Conservation (phyloP, 176 grass and related monocot genomes). For the Tuctoria greenei region DNA sequence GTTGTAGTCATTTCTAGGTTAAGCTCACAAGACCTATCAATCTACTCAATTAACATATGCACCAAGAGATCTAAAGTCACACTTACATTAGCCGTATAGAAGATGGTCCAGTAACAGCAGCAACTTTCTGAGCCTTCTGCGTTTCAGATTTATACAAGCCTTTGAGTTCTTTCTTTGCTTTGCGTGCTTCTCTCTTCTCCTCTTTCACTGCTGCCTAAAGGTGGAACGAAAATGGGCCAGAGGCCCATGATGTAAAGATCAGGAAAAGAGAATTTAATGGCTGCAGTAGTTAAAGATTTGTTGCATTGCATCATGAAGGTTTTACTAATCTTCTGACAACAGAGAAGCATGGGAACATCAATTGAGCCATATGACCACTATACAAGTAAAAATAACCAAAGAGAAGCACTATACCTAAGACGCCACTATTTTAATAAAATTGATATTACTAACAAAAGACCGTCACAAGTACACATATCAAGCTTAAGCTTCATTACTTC, state of each 20-base stretch:
- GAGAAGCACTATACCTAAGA: slow-evolving; percentile 5
- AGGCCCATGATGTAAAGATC: slow-evolving; percentile 15
- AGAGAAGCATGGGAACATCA: neutral
- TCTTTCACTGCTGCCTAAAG: slow-evolving; percentile 72
- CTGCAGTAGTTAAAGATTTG: neutral
- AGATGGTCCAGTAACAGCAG: slow-evolving; percentile 84
- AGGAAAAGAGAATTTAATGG: slow-evolving; percentile 4
- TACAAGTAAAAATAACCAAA: neutral
- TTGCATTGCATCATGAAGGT: neutral
- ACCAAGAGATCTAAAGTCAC: neutral
- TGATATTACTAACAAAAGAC: neutral
- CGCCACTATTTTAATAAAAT: neutral
- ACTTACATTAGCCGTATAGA: slow-evolving; percentile 78
- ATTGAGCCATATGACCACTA: slow-evolving; percentile 1
- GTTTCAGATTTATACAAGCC: slow-evolving; percentile 81
- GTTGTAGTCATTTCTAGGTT: neutral
- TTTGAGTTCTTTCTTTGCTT: slow-evolving; percentile 90
- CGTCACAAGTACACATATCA: neutral
- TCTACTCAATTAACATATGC: neutral
- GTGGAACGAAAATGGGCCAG: neutral
- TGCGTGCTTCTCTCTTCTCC: slow-evolving; percentile 78
- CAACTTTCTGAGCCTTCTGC: slow-evolving; percentile 82
- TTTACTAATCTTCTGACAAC: slow-evolving; percentile 12
- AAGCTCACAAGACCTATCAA: neutral
- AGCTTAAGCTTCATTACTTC: neutral